Conservation (phyloP, 1,139 yeast genomes). For the Nakaseomyces glabratus region DNA sequence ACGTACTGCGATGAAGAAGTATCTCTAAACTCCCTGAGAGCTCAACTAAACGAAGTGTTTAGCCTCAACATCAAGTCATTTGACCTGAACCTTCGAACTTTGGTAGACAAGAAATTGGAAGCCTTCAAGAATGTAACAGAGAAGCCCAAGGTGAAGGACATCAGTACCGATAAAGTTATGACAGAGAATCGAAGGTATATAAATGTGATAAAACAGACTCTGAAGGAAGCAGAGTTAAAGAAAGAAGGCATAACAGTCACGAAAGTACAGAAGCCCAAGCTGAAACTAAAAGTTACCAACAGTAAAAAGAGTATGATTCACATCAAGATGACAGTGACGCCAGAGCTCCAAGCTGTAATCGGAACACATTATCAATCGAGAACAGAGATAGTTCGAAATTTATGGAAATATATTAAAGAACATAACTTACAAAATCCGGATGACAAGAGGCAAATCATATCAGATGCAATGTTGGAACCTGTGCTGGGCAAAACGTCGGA, state of each 20-base stretch:
- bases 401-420: slow-evolving; percentile 66
- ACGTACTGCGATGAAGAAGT: slow-evolving; percentile 1
- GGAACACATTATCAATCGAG: slow-evolving; percentile 6
- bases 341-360: slow-evolving; percentile 1
- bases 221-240: too few species aligned
- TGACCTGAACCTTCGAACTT: background rate
- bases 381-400: slow-evolving; percentile 17
- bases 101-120: background rate
- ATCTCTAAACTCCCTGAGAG: background rate
- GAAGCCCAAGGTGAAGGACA: background rate
- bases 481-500: slow-evolving; percentile 52
- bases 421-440: slow-evolving; percentile 57
- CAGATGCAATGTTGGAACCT: slow-evolving; percentile 51
- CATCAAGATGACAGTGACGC: slow-evolving; percentile 2
- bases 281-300: background rate
- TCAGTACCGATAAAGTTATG: background rate
- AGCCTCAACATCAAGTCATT: slow-evolving; percentile 2
- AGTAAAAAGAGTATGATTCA: slow-evolving; percentile 4
- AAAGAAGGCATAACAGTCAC: too few species aligned
- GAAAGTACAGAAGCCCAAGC: background rate
- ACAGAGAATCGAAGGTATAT: background rate
- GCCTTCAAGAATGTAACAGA: background rate
- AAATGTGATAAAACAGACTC: background rate
- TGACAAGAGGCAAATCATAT: slow-evolving; percentile 53
- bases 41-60: slow-evolving; percentile 2